Conservation (phyloP, 306 rosid species). For the Cucurbita moschata region DNA sequence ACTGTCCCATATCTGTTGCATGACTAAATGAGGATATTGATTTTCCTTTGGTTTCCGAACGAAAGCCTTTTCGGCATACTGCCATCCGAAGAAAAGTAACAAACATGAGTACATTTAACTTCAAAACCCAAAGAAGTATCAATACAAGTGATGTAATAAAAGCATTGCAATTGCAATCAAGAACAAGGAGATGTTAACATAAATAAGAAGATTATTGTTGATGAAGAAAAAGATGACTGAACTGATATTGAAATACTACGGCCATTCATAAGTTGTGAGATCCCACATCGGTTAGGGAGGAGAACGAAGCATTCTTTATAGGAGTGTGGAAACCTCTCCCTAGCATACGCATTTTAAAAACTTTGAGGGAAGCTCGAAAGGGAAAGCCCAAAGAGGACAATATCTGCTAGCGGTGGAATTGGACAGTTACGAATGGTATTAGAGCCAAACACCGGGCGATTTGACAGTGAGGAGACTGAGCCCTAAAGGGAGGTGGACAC, state of each 20-base stretch:
- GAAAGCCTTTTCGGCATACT: conserved; percentile 93
- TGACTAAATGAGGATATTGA: conserved; percentile 53
- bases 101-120: background rate
- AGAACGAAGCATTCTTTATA: no score
- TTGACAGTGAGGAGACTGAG: no score
- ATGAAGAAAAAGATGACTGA: background rate
- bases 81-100: conserved; percentile 13
- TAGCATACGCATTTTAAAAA: no score
- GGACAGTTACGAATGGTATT: no score
- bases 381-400: no score
- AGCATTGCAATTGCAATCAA: background rate
- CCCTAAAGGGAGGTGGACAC: no score
- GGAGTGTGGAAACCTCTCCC: no score
- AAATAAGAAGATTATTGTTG: background rate
- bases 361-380: no score
- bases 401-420: no score
- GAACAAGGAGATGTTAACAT: background rate
- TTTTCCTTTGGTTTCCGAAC: conserved; percentile 69
- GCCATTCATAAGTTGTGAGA: background rate
- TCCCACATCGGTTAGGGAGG: no score
- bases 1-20: conserved; percentile 87
- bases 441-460: no score
- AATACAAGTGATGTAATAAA: background rate
- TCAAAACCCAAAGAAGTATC: background rate
- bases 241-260: background rate